Conservation (phyloP, 192 early-diverging fungal genomes). For the Blastocladiella britannica region DNA sequence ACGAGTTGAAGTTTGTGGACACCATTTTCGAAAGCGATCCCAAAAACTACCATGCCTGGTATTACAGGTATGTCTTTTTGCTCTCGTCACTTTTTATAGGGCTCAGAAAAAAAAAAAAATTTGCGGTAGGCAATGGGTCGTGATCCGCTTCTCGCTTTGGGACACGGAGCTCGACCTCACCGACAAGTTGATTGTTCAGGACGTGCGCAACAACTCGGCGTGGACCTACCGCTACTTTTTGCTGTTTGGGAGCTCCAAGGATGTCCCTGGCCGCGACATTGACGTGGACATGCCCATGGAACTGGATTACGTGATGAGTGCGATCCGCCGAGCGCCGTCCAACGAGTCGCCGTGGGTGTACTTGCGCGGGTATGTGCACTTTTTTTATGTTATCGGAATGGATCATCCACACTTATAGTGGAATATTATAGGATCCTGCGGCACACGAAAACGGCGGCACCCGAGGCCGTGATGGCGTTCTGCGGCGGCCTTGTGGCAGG, state of each 20-base stretch:
- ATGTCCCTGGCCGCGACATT: constrained; percentile 37
- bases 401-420: not conserved
- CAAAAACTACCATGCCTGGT: constrained; percentile 99
- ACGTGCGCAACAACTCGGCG: constrained; percentile 92
- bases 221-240: constrained; percentile 95
- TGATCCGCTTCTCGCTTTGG: constrained; percentile 55
- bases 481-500: constrained; percentile 14
- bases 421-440: not conserved
- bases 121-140: constrained; percentile 63
- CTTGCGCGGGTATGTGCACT: constrained; percentile 40
- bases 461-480: constrained; percentile 16
- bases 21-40: constrained; percentile 50
- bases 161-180: constrained; percentile 52
- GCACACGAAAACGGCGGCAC: constrained; percentile 11
- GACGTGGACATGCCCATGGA: constrained; percentile 1
- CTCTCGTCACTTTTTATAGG: constrained; percentile 1
- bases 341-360: constrained; percentile 93
- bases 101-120: not conserved
- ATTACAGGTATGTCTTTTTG: constrained; percentile 39
- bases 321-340: constrained; percentile 58
- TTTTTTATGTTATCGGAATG: not conserved
- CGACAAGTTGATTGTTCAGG: constrained; percentile 46
- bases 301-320: constrained; percentile 26
- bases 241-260: constrained; percentile 18
- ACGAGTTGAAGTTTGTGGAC: constrained; percentile 56